Base-by-base conservation (phyloP, 352 stramenopile genomes). In the Pythium periplocum region DNA sequence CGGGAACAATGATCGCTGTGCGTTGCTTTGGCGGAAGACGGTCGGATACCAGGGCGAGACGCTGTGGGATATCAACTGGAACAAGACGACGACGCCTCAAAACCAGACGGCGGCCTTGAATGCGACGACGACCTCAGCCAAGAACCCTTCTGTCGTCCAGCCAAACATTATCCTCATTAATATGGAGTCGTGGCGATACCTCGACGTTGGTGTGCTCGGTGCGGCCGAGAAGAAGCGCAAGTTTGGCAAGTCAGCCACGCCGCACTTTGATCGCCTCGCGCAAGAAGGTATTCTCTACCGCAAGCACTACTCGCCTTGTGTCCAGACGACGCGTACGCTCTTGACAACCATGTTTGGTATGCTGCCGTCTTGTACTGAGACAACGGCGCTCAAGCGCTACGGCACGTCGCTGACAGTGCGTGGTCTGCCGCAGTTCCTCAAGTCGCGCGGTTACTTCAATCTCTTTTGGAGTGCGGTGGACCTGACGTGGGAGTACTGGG, bases 81-180 rank as follows among this genome's bases (percentile, higher is more conserved):
- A 83, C 50, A 46, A 59, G 37, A 69, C 57, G 31, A 53, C 36
- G 33, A 3, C 45, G 12, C 38, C 12, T 8, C 7, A 42, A 8
- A 12, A 42, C 38, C 38, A 62, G 26, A 12, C 42, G 7, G 55
- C 26, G 3, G 26, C 11, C n/a, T 2, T 45, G 33, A 45, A 2
- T 42, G 36, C 44, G 7, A 11, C 35, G 3, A 41, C n/a, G 3
- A 53, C 43, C 38, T 8, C 52, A 33, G 26, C 31, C 3, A 40
- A 32, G 3, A 45, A 48, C 10, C 43, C 43, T 11, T 36, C 45
- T 9, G 45, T 31, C 32, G 26, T 59, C 31, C 59, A 56, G 11
- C 78, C 78, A 2, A 89, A 89, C 51, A 82, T 89, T 26, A 83
- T 89, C 46, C 62, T 90, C 33, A 66, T 89, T 55, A 85, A 87